Conservation (phyloP, 2,329 filamentous ascomycete species). For the Penicillium sp. region DNA sequence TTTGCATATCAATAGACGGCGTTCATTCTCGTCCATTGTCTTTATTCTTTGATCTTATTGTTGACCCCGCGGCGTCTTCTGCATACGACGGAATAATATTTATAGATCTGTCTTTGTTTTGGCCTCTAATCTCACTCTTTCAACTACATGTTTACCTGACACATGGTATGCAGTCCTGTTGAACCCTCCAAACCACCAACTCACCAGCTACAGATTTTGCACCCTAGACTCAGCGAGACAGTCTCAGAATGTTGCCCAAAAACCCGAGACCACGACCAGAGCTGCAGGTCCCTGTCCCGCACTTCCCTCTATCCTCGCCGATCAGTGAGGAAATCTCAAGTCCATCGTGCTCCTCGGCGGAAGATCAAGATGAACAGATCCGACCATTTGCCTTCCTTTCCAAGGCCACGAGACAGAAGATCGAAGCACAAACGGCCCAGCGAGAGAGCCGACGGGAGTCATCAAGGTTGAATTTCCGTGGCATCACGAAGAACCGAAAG, state of each 20-base stretch:
- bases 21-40: conserved; percentile 7
- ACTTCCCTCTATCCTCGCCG: conserved; percentile 47
- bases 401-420: conserved; percentile 25
- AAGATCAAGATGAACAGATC: conserved; percentile 29
- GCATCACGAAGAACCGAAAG: conserved; percentile 25
- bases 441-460: conserved; percentile 11
- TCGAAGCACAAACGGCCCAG: conserved; percentile 10
- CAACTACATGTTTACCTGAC: neutral
- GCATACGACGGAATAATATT: conserved; percentile 11
- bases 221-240: neutral
- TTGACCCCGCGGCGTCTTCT: conserved; percentile 15
- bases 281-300: conserved; percentile 36
- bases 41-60: conserved; percentile 19
- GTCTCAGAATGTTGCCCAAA: conserved; percentile 23
- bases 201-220: neutral
- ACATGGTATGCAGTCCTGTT: conserved; percentile 9
- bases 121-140: neutral
- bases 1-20: conserved; percentile 1
- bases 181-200: neutral
- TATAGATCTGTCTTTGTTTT: conserved; percentile 15
- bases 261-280: conserved; percentile 27
- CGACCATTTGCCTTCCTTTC: conserved; percentile 36
- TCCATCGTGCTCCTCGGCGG: conserved; percentile 37
- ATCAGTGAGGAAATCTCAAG: conserved; percentile 46
- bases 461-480: conserved; percentile 16